Conservation (phyloP, 1,284 basidiomycete species). For the Bjerkandera adusta region DNA sequence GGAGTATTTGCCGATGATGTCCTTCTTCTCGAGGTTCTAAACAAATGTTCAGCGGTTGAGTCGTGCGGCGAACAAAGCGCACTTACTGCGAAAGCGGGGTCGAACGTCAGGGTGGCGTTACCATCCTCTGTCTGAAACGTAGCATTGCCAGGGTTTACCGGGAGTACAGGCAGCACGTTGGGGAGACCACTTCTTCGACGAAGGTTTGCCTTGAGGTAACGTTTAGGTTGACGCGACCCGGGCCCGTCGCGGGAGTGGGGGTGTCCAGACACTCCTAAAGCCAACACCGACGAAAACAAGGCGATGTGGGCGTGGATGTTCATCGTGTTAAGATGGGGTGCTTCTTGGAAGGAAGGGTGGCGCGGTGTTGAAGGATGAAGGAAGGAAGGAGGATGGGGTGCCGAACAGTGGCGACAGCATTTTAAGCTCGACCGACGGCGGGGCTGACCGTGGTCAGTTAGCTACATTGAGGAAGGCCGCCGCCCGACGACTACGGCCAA, state of each 20-base stretch:
- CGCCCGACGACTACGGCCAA: too few relatives aligned
- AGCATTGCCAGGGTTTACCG: too few relatives aligned
- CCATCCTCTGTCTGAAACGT: too few relatives aligned
- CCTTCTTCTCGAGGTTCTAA: slow-evolving; percentile 31
- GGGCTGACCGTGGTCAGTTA: too few relatives aligned
- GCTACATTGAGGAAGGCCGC: too few relatives aligned
- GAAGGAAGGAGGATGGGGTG: too few relatives aligned
- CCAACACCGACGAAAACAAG: slow-evolving; percentile 4
- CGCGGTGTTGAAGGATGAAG: too few relatives aligned
- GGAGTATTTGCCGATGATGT: slow-evolving; percentile 37
- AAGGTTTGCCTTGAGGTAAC: slow-evolving; percentile 9
- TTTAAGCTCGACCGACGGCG: too few relatives aligned
- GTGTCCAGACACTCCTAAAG: slow-evolving; percentile 3
- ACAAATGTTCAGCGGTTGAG: neutral
- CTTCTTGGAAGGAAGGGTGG: too few relatives aligned
- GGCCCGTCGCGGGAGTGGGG: slow-evolving; percentile 12
- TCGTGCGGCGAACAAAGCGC: neutral
- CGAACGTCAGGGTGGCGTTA: neutral
- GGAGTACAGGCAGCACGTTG: too few relatives aligned
- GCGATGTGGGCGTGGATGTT: slow-evolving; percentile 8
- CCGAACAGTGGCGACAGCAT: too few relatives aligned
- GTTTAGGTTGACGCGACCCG: neutral
- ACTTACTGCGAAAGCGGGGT: slow-evolving; percentile 20
- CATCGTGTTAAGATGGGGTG: too few relatives aligned
- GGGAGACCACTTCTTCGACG: neutral